Base-by-base conservation (phyloP, 1,284 basidiomycete genomes). In the Cutaneotrichosporon sp. region DNA sequence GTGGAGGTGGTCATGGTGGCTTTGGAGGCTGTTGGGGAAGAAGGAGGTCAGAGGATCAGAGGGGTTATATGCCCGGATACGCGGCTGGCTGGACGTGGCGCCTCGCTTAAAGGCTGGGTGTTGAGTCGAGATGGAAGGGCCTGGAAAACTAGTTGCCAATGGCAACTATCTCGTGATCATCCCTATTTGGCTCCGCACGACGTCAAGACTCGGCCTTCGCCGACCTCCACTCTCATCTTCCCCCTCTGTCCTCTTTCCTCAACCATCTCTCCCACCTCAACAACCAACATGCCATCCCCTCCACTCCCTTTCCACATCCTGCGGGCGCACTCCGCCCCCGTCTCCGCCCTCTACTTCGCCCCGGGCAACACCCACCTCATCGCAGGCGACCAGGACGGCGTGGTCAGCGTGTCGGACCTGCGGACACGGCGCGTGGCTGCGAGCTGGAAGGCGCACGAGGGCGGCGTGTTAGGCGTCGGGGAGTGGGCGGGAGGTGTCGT, bases 401-500 rank as follows among this genome's bases (percentile, higher is more conserved):
- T 49, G 10, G 46, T 57, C 22, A 45, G 51, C 13, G 4, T 90
- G 55, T 89, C 88, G 0, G 89, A 89, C 34, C 87, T 92, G 2
- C 80, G 84, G 25, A 85, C 86, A 0, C 81, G 93, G 22, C 84
- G 93, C 20, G 81, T 90, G 0, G 80, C 90, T 16, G 82, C 86
- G 2, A 80, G 82, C 13, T 97, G 92, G 92, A 81, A 82, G 54
- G 88, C 92, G 0, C 93, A 97, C 75, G 81, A 83, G 1, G 88
- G 89, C 46, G 84, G 87, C 1, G 75, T 95, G 16, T 81, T 95
- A 10, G 89, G 89, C 1, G 77, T 95, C 11, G 83, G 90, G 72
- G 90, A 94, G 79, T 87, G 86, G 84, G 82, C 80, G 10, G 76
- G 81, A 0, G 77, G 78, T 18, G 76, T 93, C 56, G 82, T 95